Evolutionary conservation across 2,329 filamentous ascomycete genomes (phyloP).

Genomic region (Apiospora marii): DNA sequence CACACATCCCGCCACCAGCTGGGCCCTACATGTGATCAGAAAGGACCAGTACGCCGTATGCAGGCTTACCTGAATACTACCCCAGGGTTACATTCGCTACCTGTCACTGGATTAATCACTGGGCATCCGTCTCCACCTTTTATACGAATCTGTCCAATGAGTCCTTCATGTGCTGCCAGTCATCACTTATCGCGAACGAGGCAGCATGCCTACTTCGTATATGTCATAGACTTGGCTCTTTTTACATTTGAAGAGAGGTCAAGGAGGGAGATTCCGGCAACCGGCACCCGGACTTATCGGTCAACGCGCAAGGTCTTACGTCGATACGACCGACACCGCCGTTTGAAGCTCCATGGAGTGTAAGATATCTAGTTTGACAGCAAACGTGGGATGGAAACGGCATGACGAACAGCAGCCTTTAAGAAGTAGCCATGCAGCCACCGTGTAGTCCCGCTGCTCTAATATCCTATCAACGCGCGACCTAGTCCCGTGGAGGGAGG

Average conservation of each 20-base stretch:
- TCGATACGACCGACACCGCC: background rate
- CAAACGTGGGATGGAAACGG: background rate
- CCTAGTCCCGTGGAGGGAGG: too few species aligned
- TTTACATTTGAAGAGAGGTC: background rate
- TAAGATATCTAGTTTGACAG: background rate
- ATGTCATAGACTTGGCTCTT: background rate
- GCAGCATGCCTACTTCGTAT: background rate
- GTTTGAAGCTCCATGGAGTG: background rate
- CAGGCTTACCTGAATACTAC: conserved; percentile 2
- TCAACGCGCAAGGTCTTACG: background rate
- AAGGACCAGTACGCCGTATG: background rate
- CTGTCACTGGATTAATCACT: background rate
- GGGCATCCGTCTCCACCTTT: background rate
- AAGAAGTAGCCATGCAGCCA: background rate
- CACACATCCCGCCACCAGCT: background rate
- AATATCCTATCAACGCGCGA: background rate
- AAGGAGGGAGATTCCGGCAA: too few species aligned
- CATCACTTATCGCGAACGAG: background rate
- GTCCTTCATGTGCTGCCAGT: too few species aligned
- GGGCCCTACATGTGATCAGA: background rate
- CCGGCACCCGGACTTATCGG: too few species aligned
- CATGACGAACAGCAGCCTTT: background rate
- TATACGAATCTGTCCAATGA: background rate
- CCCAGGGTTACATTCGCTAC: conserved; percentile 5
- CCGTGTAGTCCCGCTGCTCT: background rate